A percentile compares a stretch with the other conserved stretches of the same genome.
Evolutionary conservation across 2,329 filamentous ascomycete genomes (phyloP).

Genomic region (Arthrobotrys iridis): DNA sequence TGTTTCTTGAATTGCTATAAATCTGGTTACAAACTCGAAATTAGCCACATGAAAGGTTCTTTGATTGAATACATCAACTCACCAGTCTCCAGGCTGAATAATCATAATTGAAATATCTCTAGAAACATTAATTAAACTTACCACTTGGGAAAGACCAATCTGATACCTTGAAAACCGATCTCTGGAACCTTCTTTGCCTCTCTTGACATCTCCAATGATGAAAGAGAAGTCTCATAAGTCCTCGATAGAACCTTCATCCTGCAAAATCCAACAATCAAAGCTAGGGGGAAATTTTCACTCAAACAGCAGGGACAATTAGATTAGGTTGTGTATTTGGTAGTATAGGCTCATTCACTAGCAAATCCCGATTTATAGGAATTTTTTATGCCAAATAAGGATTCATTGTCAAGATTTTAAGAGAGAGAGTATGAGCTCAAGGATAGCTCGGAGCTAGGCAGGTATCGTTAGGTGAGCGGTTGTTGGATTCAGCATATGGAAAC

Average conservation of each 20-base stretch:
- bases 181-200: slow-evolving; percentile 34
- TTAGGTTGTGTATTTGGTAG: slow-evolving; percentile 11
- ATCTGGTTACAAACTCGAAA: too few relatives aligned
- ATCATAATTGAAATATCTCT: too few relatives aligned
- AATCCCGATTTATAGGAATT: background rate
- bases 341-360: background rate
- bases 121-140: background rate
- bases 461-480: too few relatives aligned
- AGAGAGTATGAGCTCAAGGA: too few relatives aligned
- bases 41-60: too few relatives aligned
- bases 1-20: too few relatives aligned
- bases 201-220: slow-evolving; percentile 4
- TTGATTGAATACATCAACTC: too few relatives aligned
- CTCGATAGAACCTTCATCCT: slow-evolving; percentile 17
- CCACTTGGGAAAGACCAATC: background rate
- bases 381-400: too few relatives aligned
- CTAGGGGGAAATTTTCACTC: slow-evolving; percentile 1
- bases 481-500: too few relatives aligned
- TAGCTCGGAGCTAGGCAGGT: too few relatives aligned
- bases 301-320: background rate
- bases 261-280: slow-evolving; percentile 12
- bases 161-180: slow-evolving; percentile 31
- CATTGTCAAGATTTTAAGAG: too few relatives aligned
- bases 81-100: background rate
- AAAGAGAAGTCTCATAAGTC: background rate